Conservation (phyloP, 208 protist genomes). For the Leptomonas seymouri region DNA sequence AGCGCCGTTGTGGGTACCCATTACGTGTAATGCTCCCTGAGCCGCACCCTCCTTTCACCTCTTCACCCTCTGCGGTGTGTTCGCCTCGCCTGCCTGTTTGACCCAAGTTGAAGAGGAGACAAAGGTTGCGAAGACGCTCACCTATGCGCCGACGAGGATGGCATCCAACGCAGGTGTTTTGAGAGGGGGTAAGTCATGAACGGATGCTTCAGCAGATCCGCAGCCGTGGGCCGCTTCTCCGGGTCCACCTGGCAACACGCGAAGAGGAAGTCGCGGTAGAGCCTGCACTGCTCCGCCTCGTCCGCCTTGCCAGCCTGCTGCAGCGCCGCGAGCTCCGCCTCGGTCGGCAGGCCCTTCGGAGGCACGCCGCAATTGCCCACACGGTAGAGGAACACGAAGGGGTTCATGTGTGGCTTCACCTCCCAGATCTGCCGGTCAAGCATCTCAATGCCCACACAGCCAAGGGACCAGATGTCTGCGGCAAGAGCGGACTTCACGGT, state of each 20-base stretch:
- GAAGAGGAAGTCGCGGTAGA: conserved; percentile 65
- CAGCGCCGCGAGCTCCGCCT: conserved; percentile 43
- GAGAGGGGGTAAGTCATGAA: conserved; percentile 52
- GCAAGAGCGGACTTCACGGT: conserved; percentile 19
- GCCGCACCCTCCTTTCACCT: too few relatives aligned
- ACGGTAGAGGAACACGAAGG: conserved; percentile 57
- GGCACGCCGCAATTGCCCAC: conserved; percentile 48
- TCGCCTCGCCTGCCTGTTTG: background rate
- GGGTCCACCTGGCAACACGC: conserved; percentile 52
- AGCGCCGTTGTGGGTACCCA: too few relatives aligned
- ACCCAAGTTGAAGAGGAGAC: background rate
- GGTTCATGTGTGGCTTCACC: conserved; percentile 29
- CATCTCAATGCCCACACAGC: conserved; percentile 86
- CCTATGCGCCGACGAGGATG: background rate
- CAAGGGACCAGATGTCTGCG: conserved; percentile 79
- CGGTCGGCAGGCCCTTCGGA: conserved; percentile 52
- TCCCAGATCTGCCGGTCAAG: conserved; percentile 59
- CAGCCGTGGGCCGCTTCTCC: conserved; percentile 48
- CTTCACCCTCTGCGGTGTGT: too few relatives aligned
- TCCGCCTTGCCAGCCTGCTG: conserved; percentile 17
- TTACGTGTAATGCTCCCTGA: too few relatives aligned
- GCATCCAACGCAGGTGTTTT: conserved; percentile 57
- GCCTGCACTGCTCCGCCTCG: conserved; percentile 35
- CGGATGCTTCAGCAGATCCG: conserved; percentile 50
- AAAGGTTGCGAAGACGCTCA: background rate